phyloP scores from a whole-genome alignment of 441 rosid genomes.

The Populus hybrid region DNA sequence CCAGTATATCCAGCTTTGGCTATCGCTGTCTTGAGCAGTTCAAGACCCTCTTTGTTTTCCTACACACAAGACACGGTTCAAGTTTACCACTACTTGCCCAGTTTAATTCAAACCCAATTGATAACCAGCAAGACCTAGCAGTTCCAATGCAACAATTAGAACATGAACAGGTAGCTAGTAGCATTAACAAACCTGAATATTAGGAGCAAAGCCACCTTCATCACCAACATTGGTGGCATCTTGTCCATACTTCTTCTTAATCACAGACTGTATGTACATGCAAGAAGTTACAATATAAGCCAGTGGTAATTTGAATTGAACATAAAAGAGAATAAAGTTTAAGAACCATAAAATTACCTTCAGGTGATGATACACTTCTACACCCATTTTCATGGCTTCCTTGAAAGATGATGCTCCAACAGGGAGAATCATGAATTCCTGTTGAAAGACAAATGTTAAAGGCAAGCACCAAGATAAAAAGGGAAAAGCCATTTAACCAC shows the following conservation, averaged over 20 bases:
- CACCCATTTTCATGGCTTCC: conserved; percentile 98
- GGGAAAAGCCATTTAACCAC: not conserved
- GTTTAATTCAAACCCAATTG: not conserved
- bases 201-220: conserved; percentile 98
- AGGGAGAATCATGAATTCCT: conserved; percentile 98
- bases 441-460: conserved; percentile 3
- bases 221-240: conserved; percentile 98
- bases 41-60: conserved; percentile 97
- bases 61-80: conserved; percentile 22
- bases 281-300: not conserved
- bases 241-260: conserved; percentile 97
- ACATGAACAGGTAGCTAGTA: not conserved
- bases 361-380: conserved; percentile 85
- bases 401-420: conserved; percentile 83
- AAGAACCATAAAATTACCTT: conserved; percentile 38
- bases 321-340: not conserved
- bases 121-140: not conserved
- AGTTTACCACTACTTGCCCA: not conserved
- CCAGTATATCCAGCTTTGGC: conserved; percentile 90
- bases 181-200: conserved; percentile 58
- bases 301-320: not conserved
- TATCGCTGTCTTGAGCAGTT: conserved; percentile 83
- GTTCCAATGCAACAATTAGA: not conserved
- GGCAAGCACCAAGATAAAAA: not conserved
- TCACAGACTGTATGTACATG: conserved; percentile 51